Evolutionary conservation across 768 basidiomycete species (phyloP).

Genomic region (Rubroboletus satanas): DNA sequence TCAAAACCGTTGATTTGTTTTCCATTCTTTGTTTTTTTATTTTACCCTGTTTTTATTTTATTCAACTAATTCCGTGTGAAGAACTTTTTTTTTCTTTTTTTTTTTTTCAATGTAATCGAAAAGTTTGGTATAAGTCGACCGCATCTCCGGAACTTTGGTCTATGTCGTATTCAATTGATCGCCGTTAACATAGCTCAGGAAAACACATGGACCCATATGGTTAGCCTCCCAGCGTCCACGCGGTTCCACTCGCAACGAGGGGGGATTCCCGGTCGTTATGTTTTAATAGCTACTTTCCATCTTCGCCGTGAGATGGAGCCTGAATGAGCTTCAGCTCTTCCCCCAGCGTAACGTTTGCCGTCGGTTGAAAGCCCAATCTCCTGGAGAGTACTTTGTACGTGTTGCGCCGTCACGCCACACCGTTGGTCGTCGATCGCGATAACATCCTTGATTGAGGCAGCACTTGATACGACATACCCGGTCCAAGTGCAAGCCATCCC

Average conservation of each 20-base stretch:
- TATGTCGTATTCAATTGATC: constrained; percentile 36
- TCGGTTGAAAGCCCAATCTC: constrained; percentile 54
- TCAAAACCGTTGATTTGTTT: constrained; percentile 6
- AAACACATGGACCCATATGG: constrained; percentile 32
- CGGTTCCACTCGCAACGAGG: constrained; percentile 22
- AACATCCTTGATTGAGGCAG: constrained; percentile 26
- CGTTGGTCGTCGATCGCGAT: constrained; percentile 31
- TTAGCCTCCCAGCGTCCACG: constrained; percentile 23
- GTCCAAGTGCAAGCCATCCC: no score
- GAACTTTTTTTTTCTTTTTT: not conserved
- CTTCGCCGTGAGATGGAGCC: constrained; percentile 7
- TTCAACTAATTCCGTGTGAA: constrained; percentile 16
- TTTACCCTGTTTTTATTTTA: constrained; percentile 15
- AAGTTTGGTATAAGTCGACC: constrained; percentile 4
- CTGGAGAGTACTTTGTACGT: constrained; percentile 44
- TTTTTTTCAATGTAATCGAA: constrained; percentile 10
- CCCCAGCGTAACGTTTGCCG: constrained; percentile 23
- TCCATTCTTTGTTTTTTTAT: constrained; percentile 17
- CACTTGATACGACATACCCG: no score
- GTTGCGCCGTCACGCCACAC: constrained; percentile 7
- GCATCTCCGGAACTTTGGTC: constrained; percentile 25
- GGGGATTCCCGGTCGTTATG: constrained; percentile 13
- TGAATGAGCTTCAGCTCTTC: constrained; percentile 10
- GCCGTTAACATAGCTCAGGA: constrained; percentile 31
- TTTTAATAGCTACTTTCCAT: constrained; percentile 9